Evolutionary conservation across 2,329 filamentous ascomycete species (phyloP).

Genomic region (Rutstroemia sp.): DNA sequence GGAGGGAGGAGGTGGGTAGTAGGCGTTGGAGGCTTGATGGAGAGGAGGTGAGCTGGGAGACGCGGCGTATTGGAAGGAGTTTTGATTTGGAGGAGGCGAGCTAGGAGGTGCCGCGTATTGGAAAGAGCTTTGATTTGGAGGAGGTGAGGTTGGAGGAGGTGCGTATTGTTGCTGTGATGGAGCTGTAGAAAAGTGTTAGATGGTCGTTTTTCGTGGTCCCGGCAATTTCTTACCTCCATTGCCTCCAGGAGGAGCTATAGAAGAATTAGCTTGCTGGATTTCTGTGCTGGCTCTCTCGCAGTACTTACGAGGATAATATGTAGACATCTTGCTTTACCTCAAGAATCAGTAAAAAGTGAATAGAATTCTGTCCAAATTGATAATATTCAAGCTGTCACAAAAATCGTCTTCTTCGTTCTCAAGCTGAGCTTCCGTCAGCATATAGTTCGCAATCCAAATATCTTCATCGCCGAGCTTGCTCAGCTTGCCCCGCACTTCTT

Average conservation of each 20-base stretch:
- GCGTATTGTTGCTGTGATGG: constrained; percentile 22
- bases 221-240: constrained; percentile 17
- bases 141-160: constrained; percentile 26
- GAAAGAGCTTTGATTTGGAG: constrained; percentile 24
- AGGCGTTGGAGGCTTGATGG: constrained; percentile 22
- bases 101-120: constrained; percentile 29
- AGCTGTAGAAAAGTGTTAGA: constrained; percentile 8
- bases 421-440: constrained; percentile 2
- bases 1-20: constrained; percentile 30
- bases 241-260: constrained; percentile 25
- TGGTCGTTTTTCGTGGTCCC: neutral
- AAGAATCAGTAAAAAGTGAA: neutral
- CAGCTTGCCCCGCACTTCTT: constrained; percentile 2
- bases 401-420: neutral
- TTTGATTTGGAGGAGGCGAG: constrained; percentile 14
- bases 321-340: constrained; percentile 20
- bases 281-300: neutral
- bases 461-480: neutral
- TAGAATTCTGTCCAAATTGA: too few relatives aligned
- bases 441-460: neutral
- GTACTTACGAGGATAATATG: constrained; percentile 30
- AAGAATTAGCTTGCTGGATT: constrained; percentile 15
- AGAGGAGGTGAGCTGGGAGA: constrained; percentile 24
- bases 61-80: constrained; percentile 19
- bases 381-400: neutral